Base-by-base conservation (phyloP, 2,329 filamentous ascomycete genomes). In the Colletotrichum scovillei region DNA sequence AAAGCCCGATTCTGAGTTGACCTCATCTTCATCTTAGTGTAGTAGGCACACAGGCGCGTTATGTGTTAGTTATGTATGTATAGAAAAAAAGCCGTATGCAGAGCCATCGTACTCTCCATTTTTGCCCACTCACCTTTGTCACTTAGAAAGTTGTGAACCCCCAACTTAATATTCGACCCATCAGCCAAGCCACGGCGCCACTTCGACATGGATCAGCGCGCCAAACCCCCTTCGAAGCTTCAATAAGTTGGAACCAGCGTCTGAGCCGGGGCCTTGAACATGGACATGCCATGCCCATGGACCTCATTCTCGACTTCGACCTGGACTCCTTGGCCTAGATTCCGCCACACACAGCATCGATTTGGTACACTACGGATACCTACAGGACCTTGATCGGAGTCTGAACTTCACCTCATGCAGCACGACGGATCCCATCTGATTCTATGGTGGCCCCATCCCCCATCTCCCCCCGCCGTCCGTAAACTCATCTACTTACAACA, bases 401-500 rank as follows among this genome's bases (percentile, higher is more conserved):
- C 46, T 52, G 60, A 63, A 63, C 28, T 35, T 63, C 28, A 63
- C 60, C 60, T 53, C 12, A 53, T 53, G 28, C 46, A 12, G 19
- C 24, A 26, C 22, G 42, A 52, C 28, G 46, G 60, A 63, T 28
- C 49, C 46, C 35, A 35, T 63, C 60, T 30, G 60, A 63, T 53
- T 63, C n/a, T 52, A 42, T 53, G 42, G 60, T 22, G 60, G 38
- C 38, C 38, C 38, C 38, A 16, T 42, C 38, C 16, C 38, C 38
- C 42, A n/a, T 22, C 42, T 19, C 19, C 49, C 62, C 22, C 62
- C 62, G 28, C 22, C 62, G 35, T 35, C 62, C 62, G 60, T 64
- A 49, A 64, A 26, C 62, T 26, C 62, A 55, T 64, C 46, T 64
- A 22, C 62, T 35, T 22, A 26, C 46, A 52, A 63, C 62, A 14